Evolutionary conservation across 2,329 filamentous ascomycete species (phyloP).

Genomic region (Colletotrichum euphorbiae): DNA sequence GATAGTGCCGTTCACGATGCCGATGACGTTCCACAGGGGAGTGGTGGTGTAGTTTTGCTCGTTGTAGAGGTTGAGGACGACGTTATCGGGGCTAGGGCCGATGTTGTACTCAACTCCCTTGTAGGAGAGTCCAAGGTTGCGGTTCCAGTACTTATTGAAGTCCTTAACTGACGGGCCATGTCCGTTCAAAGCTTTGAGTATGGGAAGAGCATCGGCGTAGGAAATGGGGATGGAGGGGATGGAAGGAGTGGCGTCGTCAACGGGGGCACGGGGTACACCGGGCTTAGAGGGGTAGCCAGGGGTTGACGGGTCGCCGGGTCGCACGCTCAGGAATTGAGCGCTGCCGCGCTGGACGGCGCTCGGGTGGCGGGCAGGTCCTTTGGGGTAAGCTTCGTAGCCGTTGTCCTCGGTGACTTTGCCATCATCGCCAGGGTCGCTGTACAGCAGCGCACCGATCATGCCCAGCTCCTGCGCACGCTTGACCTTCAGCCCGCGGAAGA

Average conservation of each 20-base stretch:
- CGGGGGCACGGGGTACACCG: constrained; percentile 80
- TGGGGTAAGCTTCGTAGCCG: constrained; percentile 81
- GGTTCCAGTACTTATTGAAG: constrained; percentile 77
- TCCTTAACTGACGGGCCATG: constrained; percentile 82
- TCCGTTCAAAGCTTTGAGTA: constrained; percentile 91
- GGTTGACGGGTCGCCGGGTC: constrained; percentile 82
- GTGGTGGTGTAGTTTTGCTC: constrained; percentile 85
- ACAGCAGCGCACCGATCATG: constrained; percentile 87
- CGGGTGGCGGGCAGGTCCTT: constrained; percentile 87
- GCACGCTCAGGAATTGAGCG: constrained; percentile 80
- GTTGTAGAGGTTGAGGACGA: constrained; percentile 80
- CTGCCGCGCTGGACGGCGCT: constrained; percentile 92
- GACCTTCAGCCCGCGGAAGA: constrained; percentile 92
- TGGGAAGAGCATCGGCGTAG: constrained; percentile 85
- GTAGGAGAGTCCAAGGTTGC: constrained; percentile 78
- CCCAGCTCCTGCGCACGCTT: constrained; percentile 92
- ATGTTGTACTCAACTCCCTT: constrained; percentile 88
- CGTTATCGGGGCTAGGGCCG: constrained; percentile 79
- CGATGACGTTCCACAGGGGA: constrained; percentile 91
- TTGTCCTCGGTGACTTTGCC: constrained; percentile 84
- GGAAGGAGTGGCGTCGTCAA: constrained; percentile 76
- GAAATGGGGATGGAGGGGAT: constrained; percentile 95
- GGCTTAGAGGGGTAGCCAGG: constrained; percentile 94
- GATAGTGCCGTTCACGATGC: constrained; percentile 88
- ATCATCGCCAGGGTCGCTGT: constrained; percentile 91